These are phyloP conservation scores for Lobosporangium transversale DNA, from an alignment of 192 early-diverging fungal species.

Conservation along the genomic window DNA sequence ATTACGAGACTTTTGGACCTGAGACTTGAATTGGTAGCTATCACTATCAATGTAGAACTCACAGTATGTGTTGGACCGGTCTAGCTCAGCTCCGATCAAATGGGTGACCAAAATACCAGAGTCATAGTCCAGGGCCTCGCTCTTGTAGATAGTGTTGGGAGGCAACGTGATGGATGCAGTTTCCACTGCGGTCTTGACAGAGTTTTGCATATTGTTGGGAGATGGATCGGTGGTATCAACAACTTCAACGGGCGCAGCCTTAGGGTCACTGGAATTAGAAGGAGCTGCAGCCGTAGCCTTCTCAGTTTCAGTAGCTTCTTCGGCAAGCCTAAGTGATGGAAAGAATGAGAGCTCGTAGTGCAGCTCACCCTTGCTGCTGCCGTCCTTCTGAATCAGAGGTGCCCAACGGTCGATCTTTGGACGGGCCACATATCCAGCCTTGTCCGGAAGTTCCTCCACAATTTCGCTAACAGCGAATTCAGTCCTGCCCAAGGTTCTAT, in stretches of 20 bases:
- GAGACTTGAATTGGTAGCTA: slow-evolving; percentile 42
- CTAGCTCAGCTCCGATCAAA: slow-evolving; percentile 37
- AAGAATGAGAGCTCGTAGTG: slow-evolving; percentile 67
- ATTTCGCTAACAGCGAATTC: slow-evolving; percentile 69
- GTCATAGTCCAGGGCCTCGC: slow-evolving; percentile 43
- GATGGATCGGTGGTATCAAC: slow-evolving; percentile 17
- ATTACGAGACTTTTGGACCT: slow-evolving; percentile 44
- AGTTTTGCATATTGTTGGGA: slow-evolving; percentile 7
- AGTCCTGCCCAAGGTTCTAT: slow-evolving; percentile 84
- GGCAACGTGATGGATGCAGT: slow-evolving; percentile 17
- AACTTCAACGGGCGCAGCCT: slow-evolving; percentile 20
- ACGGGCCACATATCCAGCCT: slow-evolving; percentile 37
- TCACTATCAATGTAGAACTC: slow-evolving; percentile 50
- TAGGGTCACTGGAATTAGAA: slow-evolving; percentile 4
- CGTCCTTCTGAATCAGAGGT: slow-evolving; percentile 65
- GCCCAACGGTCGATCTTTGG: slow-evolving; percentile 56
- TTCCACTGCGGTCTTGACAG: slow-evolving; percentile 18
- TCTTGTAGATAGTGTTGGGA: slow-evolving; percentile 17
- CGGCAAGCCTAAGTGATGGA: slow-evolving; percentile 52
- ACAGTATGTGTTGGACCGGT: slow-evolving; percentile 40
- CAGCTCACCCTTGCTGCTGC: slow-evolving; percentile 68
- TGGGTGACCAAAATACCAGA: slow-evolving; percentile 40
- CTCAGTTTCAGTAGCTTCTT: slow-evolving; percentile 40
- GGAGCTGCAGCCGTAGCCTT: slow-evolving; percentile 18
- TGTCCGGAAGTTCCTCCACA: slow-evolving; percentile 59